These are phyloP conservation scores for Colletotrichum camelliae DNA, from an alignment of 2,329 filamentous ascomycete species.

Conservation along the genomic window DNA sequence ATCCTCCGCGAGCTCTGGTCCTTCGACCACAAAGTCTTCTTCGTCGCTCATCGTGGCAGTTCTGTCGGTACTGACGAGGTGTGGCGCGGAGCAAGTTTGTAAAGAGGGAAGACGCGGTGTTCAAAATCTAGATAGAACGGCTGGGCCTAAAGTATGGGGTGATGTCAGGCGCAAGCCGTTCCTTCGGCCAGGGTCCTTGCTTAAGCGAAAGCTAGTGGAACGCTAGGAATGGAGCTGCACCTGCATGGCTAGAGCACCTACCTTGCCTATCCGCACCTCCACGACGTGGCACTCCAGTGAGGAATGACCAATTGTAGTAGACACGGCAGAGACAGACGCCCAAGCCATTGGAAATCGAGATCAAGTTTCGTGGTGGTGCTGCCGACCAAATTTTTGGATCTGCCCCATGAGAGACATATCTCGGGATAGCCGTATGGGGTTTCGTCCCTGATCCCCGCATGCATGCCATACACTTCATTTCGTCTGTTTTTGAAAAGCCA, in stretches of 20 bases:
- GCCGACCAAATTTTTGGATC: background rate
- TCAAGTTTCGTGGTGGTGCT: background rate
- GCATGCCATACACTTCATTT: background rate
- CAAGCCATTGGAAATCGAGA: background rate
- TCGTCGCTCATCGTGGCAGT: conserved; percentile 57
- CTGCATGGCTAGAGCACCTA: background rate
- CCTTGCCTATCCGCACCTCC: background rate
- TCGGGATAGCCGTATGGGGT: background rate
- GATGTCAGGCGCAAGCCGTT: conserved; percentile 18
- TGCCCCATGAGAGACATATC: background rate
- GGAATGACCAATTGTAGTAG: background rate
- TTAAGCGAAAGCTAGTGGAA: background rate
- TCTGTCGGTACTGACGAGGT: background rate
- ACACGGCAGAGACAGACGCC: background rate
- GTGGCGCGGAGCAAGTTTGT: background rate
- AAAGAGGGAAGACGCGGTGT: background rate
- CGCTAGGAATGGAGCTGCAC: background rate
- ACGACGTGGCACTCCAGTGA: background rate
- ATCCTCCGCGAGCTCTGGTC: conserved; percentile 60
- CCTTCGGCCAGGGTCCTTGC: conserved; percentile 9
- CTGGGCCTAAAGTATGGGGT: conserved; percentile 1
- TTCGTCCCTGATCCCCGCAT: background rate
- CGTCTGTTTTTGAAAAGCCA: background rate
- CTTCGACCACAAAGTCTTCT: conserved; percentile 64
- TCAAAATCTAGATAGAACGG: background rate